Evolutionary conservation across 345 rosid genomes (phyloP), one percentile per base, ranked within the genome.

Genomic region (Carallia brachiata): DNA sequence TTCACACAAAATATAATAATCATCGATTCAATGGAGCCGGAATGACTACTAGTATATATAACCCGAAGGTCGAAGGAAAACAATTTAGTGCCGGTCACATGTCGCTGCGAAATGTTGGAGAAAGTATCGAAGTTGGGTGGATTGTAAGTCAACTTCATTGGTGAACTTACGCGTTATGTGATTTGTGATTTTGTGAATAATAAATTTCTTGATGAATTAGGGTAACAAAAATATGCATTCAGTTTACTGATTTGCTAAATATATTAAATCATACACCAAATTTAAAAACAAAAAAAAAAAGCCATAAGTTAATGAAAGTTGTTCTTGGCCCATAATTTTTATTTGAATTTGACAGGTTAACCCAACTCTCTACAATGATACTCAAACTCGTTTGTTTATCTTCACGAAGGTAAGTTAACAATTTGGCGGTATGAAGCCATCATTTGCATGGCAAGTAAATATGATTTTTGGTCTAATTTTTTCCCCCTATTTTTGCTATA

Each of bases 121-220:
- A 68, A 4, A 16, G 13, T 5, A 63, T 77, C 56, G 52, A 19
- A 77, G 76, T 40, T 48, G 76, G 80, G 5, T 77, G 73, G 73
- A 77, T 52, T 62, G 80, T 68, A 59, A 36, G 66, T 7, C 37
- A 12, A 37, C 13, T 23, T 23, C 23, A 23, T 23, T 23, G 23
- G 23, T 52, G 56, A 52, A 18, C 18, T 53, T 53, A 8, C 27
- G 18, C 57, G 6, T 19, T 17, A 7, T 13, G 8, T 61, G 15
- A 19, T 37, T 36, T 3, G 8, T 6, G 1, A 13, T 10, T 34
- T 17, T 13, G 5, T 17, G 18, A 23, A 23, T 23, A 23, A 23
- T 23, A 23, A 23, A 23, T 23, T 23, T 23, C 23, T 0, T 23
- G 23, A 34, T 8, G 2, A 28, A 52, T 36, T 63, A 4, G 34